Evolutionary conservation across 2,329 filamentous ascomycete genomes (phyloP).

Genomic region (Blastomyces percursus): DNA sequence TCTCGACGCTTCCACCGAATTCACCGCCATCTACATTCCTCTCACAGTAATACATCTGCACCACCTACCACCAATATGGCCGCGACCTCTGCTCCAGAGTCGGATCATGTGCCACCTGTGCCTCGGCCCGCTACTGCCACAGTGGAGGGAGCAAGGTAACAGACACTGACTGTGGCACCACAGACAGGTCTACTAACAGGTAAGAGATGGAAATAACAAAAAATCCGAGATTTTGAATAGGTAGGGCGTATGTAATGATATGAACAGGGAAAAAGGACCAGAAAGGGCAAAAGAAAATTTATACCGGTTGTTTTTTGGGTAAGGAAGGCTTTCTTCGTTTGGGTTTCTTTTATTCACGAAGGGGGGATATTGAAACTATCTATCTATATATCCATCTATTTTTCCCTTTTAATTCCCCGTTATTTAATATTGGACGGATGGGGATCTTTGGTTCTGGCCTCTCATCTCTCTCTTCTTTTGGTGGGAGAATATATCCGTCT

Average conservation of each 20-base stretch:
- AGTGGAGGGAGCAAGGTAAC: not conserved
- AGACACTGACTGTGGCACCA: too few relatives aligned
- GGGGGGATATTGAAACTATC: not conserved
- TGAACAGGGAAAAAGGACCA: not conserved
- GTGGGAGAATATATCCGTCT: not conserved
- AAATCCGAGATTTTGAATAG: not conserved
- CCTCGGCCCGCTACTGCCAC: not conserved
- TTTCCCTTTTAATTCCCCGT: not conserved
- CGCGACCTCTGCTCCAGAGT: not conserved
- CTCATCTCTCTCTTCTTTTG: not conserved
- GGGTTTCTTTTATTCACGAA: not conserved
- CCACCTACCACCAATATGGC: not conserved
- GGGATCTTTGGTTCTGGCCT: not conserved
- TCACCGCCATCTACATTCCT: not conserved
- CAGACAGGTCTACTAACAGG: too few relatives aligned
- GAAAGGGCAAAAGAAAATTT: not conserved
- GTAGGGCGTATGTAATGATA: not conserved
- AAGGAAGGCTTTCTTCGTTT: not conserved
- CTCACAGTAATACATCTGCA: not conserved
- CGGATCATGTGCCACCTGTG: not conserved
- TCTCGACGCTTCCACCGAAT: not conserved
- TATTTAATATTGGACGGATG: not conserved
- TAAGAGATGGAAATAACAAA: not conserved
- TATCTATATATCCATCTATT: not conserved
- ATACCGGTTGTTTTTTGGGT: not conserved